Evolutionary conservation across 345 rosid genomes (phyloP).

Genomic region (Geranium rotundifolium): DNA sequence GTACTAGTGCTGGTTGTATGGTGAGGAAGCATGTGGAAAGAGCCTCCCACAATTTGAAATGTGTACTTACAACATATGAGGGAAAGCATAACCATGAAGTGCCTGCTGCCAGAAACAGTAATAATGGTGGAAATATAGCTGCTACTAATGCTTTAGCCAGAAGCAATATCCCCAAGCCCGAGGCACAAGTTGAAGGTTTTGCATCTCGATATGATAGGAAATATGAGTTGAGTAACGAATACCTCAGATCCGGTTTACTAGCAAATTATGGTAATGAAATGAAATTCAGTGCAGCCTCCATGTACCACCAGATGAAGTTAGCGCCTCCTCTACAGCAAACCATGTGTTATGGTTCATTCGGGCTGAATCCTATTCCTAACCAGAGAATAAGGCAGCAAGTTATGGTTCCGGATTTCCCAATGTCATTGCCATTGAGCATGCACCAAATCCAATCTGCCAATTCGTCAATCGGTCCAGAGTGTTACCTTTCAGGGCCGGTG

Average conservation of each 20-base stretch:
- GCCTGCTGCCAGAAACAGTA: conserved; percentile 52
- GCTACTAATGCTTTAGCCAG: conserved; percentile 17
- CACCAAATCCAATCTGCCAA: conserved; percentile 11
- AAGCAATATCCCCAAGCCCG: conserved; percentile 22
- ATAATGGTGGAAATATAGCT: conserved; percentile 13
- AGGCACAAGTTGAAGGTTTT: conserved; percentile 27
- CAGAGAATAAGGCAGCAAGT: conserved; percentile 16
- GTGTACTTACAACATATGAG: conserved; percentile 46
- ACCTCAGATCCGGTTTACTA: conserved; percentile 23
- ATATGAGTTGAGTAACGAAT: conserved; percentile 24
- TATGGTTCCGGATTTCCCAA: conserved; percentile 31
- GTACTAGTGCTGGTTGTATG: conserved; percentile 47
- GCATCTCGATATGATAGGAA: conserved; percentile 25
- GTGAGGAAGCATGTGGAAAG: conserved; percentile 73
- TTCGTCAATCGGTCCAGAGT: conserved; percentile 21
- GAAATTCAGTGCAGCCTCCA: conserved; percentile 9
- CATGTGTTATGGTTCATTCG: conserved; percentile 20
- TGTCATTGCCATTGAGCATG: conserved; percentile 27
- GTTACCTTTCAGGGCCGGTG: neutral
- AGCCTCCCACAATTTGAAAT: conserved; percentile 50
- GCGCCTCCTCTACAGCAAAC: conserved; percentile 21
- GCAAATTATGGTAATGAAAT: conserved; percentile 19
- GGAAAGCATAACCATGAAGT: conserved; percentile 68
- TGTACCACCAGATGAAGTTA: conserved; percentile 41
- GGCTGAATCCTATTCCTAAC: no score